phyloP scores from a whole-genome alignment of 306 rosid genomes.

The Prunus davidiana region DNA sequence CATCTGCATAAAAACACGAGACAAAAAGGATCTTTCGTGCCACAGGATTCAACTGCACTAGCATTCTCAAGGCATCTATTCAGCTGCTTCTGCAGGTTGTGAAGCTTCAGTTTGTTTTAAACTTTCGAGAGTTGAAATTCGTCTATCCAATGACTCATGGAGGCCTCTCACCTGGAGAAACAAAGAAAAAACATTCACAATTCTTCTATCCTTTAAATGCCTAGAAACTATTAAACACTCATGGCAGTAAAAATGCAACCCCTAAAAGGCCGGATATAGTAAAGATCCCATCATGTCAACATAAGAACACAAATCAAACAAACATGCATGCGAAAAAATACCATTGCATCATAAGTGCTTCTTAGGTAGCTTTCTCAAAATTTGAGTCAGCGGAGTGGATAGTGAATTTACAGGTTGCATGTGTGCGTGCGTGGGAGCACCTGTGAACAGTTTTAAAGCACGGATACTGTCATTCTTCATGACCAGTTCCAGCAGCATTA shows the following conservation, averaged over 20 bases:
- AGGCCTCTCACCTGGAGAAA: conserved; percentile 66
- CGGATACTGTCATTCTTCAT: not conserved
- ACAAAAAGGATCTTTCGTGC: conserved; percentile 18
- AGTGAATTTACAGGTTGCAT: not conserved
- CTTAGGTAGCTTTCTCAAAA: not conserved
- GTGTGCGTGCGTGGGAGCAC: not conserved
- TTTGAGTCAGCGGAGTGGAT: not conserved
- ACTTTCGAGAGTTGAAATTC: conserved; percentile 74
- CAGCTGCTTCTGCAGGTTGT: conserved; percentile 52
- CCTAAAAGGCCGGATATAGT: not conserved
- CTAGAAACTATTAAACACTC: not conserved
- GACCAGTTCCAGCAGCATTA: not conserved
- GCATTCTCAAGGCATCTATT: conserved; percentile 29
- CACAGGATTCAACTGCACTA: conserved; percentile 22
- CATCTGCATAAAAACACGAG: conserved; percentile 1
- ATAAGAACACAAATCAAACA: not conserved
- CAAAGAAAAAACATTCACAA: conserved; percentile 14
- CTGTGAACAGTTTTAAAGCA: not conserved
- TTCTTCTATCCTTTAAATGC: not conserved
- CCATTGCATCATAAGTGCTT: not conserved
- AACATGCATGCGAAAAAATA: not conserved
- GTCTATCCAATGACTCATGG: conserved; percentile 58
- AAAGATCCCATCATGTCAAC: not conserved
- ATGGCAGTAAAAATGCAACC: not conserved
- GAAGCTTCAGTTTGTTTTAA: conserved; percentile 56